These are phyloP conservation scores for Colletotrichum eleusines DNA, from an alignment of 2,329 filamentous ascomycete genomes.

Conservation along the genomic window DNA sequence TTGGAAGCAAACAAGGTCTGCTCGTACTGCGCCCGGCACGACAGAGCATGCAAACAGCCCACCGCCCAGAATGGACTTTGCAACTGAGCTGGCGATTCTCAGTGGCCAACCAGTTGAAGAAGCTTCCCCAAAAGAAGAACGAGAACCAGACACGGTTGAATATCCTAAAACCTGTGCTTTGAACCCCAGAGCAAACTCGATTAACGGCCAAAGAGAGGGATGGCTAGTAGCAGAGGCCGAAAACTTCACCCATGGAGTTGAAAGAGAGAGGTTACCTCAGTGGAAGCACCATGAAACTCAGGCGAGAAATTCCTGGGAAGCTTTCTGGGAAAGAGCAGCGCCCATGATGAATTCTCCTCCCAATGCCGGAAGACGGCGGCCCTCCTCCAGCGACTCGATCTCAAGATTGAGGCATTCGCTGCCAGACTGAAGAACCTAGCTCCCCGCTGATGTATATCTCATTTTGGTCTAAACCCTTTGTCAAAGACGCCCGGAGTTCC, in stretches of 20 bases:
- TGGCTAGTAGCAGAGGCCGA: conserved; percentile 24
- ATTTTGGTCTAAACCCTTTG: not conserved
- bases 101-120: conserved; percentile 15
- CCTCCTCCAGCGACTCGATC: conserved; percentile 9
- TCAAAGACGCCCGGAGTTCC: not conserved
- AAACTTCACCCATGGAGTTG: not conserved
- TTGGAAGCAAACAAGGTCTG: not conserved
- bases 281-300: conserved; percentile 27
- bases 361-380: not conserved
- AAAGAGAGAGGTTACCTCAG: not conserved
- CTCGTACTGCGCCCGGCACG: not conserved
- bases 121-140: not conserved
- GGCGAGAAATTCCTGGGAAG: conserved; percentile 29
- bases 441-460: not conserved
- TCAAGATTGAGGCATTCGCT: conserved; percentile 4
- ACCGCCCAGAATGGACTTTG: conserved; percentile 6
- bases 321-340: conserved; percentile 21
- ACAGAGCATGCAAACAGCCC: not conserved
- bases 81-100: conserved; percentile 29
- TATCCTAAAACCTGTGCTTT: not conserved
- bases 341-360: not conserved
- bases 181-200: conserved; percentile 23
- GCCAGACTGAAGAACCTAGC: conserved; percentile 5
- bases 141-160: rapidly evolving
- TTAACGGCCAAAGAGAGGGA: conserved; percentile 34